Evolutionary conservation across 208 protist species (phyloP).

Genomic region (Crithidia brevicula): DNA sequence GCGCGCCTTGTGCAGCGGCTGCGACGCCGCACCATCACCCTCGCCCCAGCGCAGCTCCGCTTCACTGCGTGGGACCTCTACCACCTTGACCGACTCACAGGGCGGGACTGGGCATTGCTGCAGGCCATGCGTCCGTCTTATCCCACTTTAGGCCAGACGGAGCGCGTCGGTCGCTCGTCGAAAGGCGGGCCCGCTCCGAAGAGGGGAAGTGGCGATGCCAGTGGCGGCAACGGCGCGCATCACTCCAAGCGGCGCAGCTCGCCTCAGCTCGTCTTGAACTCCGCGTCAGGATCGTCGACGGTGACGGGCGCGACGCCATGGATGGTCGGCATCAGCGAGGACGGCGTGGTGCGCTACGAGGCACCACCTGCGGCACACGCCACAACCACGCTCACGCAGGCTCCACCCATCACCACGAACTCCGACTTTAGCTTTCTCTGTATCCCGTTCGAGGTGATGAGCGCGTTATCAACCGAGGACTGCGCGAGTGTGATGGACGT

Average conservation of each 20-base stretch:
- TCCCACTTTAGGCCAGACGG: not conserved
- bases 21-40: conserved; percentile 21
- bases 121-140: conserved; percentile 7
- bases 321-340: conserved; percentile 25
- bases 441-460: conserved; percentile 17
- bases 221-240: not conserved
- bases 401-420: conserved; percentile 20
- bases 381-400: conserved; percentile 1
- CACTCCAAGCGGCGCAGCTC: conserved; percentile 1
- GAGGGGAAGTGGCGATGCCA: not conserved
- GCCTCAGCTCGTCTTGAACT: not conserved
- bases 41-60: conserved; percentile 6
- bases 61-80: conserved; percentile 28
- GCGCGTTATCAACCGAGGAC: not conserved
- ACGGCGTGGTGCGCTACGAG: conserved; percentile 27
- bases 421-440: conserved; percentile 25
- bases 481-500: not conserved
- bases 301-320: conserved; percentile 3
- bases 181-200: not conserved
- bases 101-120: conserved; percentile 9
- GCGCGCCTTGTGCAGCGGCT: conserved; percentile 26
- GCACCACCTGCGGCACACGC: conserved; percentile 1
- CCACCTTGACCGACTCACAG: not conserved
- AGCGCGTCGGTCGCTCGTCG: not conserved
- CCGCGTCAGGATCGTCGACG: not conserved